phyloP scores from a whole-genome alignment of 1,284 basidiomycete genomes.

The Abortiporus biennis region DNA sequence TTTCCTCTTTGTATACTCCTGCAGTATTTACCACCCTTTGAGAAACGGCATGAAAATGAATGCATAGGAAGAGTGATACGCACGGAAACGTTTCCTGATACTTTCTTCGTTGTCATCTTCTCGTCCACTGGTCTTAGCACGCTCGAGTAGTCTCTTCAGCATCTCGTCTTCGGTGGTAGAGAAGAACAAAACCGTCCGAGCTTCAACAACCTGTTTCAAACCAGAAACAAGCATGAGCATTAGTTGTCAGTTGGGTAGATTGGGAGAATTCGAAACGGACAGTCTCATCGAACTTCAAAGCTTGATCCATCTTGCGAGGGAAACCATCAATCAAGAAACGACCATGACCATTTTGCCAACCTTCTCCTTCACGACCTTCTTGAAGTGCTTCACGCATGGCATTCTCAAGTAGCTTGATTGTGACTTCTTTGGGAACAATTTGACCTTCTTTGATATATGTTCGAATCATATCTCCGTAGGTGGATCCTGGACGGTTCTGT shows the following conservation, averaged over 20 bases:
- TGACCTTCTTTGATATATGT: constrained; percentile 89
- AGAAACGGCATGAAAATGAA: background rate
- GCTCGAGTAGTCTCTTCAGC: constrained; percentile 80
- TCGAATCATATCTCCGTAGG: constrained; percentile 85
- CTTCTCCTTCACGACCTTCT: constrained; percentile 35
- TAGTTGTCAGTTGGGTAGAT: background rate
- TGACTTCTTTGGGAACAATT: constrained; percentile 97
- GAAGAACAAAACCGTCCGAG: constrained; percentile 88
- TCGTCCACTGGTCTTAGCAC: constrained; percentile 91
- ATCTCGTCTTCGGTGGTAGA: constrained; percentile 89
- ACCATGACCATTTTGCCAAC: constrained; percentile 73
- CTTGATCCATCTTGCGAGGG: constrained; percentile 99
- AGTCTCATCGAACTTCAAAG: constrained; percentile 84
- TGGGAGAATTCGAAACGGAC: constrained; percentile 37
- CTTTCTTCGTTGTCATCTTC: constrained; percentile 96
- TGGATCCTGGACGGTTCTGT: constrained; percentile 81
- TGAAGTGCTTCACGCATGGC: constrained; percentile 76
- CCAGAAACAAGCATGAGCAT: constrained; percentile 30
- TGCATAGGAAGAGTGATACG: too few relatives aligned
- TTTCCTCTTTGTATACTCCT: constrained; percentile 89
- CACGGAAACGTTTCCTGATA: constrained; percentile 95
- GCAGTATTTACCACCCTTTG: background rate
- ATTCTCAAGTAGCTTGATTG: constrained; percentile 91
- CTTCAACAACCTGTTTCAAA: constrained; percentile 77
- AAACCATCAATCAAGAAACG: constrained; percentile 98